Conservation (phyloP, 176 grass and related monocot species). For the Aegilops sharonensis region DNA sequence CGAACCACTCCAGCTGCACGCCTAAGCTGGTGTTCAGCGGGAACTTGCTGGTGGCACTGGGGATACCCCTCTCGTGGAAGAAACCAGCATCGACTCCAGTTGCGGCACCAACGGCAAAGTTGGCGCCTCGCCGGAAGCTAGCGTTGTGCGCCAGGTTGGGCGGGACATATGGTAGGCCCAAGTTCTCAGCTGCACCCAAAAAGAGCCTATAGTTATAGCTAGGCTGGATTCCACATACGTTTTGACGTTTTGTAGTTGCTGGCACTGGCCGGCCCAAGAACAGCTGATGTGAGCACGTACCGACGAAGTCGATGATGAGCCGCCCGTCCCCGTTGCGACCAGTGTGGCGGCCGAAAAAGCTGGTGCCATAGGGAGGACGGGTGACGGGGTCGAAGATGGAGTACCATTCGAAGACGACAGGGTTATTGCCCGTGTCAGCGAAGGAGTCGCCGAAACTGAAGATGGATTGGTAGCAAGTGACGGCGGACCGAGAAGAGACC, state of each 20-base stretch:
- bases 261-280: no score
- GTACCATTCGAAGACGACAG: not conserved
- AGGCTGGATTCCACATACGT: no score
- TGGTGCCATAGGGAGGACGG: constrained; percentile 26
- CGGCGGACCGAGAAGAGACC: not conserved
- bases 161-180: no score
- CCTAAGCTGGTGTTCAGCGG: not conserved
- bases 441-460: constrained; percentile 58
- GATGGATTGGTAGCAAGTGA: constrained; percentile 25
- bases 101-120: no score
- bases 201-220: no score
- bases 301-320: constrained; percentile 32
- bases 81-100: not conserved
- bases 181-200: no score
- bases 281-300: not conserved
- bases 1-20: no score
- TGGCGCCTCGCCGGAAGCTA: not conserved
- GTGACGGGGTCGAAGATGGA: not conserved
- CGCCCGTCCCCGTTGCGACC: constrained; percentile 32
- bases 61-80: not conserved
- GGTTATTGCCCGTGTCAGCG: constrained; percentile 53
- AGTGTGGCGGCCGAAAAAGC: constrained; percentile 29
- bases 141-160: not conserved
- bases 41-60: not conserved
- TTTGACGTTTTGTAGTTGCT: no score